Percentiles rank a stretch among this genome's conserved stretches.
Conservation (phyloP, 306 rosid genomes). For the Malus fusca region DNA sequence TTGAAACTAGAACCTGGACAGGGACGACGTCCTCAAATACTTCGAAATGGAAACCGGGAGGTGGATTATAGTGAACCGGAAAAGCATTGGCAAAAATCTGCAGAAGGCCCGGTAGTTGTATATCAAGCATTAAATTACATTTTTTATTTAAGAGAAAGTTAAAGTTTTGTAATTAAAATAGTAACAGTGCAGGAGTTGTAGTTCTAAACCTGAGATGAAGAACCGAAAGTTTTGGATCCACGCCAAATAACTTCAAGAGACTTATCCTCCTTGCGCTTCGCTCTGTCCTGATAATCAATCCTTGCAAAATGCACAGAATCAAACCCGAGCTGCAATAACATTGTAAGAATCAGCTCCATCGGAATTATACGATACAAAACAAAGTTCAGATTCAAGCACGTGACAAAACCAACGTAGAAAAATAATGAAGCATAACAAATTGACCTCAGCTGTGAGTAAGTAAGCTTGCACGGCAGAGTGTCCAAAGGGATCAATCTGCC, state of each 20-base stretch:
- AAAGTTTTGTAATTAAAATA: background rate
- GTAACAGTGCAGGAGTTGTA: constrained; percentile 1
- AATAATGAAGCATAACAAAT: background rate
- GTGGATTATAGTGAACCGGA: constrained; percentile 70
- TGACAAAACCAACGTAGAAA: background rate
- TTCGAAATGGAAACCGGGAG: constrained; percentile 64
- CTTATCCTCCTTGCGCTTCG: constrained; percentile 55
- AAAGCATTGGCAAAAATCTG: constrained; percentile 84
- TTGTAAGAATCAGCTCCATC: background rate
- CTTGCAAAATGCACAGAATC: constrained; percentile 94
- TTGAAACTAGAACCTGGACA: constrained; percentile 50
- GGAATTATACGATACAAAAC: background rate
- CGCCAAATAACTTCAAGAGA: constrained; percentile 95
- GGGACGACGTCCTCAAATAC: constrained; percentile 32
- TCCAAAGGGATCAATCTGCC: constrained; percentile 95
- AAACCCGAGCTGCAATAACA: constrained; percentile 64
- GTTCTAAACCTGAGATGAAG: constrained; percentile 62
- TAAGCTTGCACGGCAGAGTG: constrained; percentile 91
- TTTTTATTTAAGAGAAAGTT: background rate
- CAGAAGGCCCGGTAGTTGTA: constrained; percentile 5
- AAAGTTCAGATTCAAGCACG: background rate
- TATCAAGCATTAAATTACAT: background rate
- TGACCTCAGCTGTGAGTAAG: constrained; percentile 73
- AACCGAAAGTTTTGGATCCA: constrained; percentile 74
- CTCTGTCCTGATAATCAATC: constrained; percentile 83